These are phyloP conservation scores for Aspergillus tamarii DNA, from an alignment of 2,329 filamentous ascomycete genomes.

Conservation along the genomic window DNA sequence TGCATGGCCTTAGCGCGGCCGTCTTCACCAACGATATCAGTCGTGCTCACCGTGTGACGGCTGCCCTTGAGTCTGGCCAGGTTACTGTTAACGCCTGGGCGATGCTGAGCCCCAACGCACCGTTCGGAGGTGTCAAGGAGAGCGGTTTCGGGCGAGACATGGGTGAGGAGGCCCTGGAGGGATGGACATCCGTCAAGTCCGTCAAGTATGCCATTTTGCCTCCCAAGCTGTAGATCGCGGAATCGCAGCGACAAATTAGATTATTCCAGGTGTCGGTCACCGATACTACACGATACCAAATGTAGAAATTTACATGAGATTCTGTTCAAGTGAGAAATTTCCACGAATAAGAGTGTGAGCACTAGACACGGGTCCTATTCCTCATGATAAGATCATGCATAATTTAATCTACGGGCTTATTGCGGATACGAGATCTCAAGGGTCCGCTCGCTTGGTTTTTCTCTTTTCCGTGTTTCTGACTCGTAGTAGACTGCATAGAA, in stretches of 20 bases:
- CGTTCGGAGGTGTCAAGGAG: slow-evolving; percentile 33
- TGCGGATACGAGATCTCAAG: neutral
- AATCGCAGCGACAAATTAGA: neutral
- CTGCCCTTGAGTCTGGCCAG: slow-evolving; percentile 27
- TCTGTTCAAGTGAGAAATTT: neutral
- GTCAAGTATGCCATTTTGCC: slow-evolving; percentile 24
- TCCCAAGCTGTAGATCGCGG: neutral
- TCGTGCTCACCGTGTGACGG: slow-evolving; percentile 28
- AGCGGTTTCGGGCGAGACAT: slow-evolving; percentile 33
- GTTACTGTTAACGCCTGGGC: slow-evolving; percentile 33
- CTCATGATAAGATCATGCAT: neutral
- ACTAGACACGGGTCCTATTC: neutral
- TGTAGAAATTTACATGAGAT: neutral
- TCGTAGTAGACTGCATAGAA: neutral
- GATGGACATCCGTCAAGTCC: slow-evolving; percentile 28
- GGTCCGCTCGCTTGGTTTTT: neutral
- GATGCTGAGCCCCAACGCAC: slow-evolving; percentile 29
- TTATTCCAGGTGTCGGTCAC: neutral
- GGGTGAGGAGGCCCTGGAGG: slow-evolving; percentile 31
- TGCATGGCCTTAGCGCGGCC: slow-evolving; percentile 30
- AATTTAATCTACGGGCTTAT: neutral
- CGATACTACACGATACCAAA: neutral
- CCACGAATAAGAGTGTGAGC: neutral
- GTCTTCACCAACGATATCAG: slow-evolving; percentile 32
- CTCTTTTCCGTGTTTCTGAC: neutral